Evolutionary conservation across 352 stramenopile genomes (phyloP).

Genomic region (Phytopythium mirpurense): DNA sequence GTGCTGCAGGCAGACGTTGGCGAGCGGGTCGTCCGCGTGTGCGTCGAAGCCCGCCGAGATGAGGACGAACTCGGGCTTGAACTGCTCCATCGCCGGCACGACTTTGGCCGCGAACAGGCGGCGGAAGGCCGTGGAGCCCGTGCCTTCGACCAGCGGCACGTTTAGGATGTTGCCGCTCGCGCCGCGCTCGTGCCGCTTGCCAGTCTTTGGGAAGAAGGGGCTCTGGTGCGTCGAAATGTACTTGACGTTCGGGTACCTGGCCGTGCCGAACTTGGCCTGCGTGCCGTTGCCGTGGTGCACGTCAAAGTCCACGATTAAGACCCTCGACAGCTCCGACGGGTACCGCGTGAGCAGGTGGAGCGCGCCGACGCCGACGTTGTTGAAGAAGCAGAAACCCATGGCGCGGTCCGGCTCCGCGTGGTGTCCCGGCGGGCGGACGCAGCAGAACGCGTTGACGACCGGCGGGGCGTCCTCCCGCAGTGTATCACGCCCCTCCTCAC

Average conservation of each 20-base stretch:
- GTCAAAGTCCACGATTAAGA: slow-evolving; percentile 73
- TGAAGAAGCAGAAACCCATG: slow-evolving; percentile 95
- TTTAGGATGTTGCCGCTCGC: slow-evolving; percentile 39
- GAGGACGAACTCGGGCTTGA: slow-evolving; percentile 79
- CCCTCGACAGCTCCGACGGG: slow-evolving; percentile 22
- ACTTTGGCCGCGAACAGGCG: slow-evolving; percentile 27
- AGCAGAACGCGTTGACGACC: slow-evolving; percentile 85
- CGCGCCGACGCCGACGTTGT: slow-evolving; percentile 93
- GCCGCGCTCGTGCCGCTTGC: slow-evolving; percentile 28
- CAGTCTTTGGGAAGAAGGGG: slow-evolving; percentile 41
- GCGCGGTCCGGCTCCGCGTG: slow-evolving; percentile 40
- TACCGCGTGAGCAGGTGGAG: slow-evolving; percentile 87
- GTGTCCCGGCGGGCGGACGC: slow-evolving; percentile 64
- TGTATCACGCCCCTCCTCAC: no score
- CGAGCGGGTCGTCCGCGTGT: slow-evolving; percentile 38
- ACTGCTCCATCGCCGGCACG: slow-evolving; percentile 33
- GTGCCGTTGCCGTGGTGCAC: slow-evolving; percentile 89
- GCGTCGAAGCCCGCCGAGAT: slow-evolving; percentile 87
- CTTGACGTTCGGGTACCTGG: slow-evolving; percentile 24
- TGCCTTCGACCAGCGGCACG: slow-evolving; percentile 33
- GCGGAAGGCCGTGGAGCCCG: slow-evolving; percentile 26
- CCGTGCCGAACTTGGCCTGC: slow-evolving; percentile 26
- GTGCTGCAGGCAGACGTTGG: slow-evolving; percentile 33
- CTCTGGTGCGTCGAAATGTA: slow-evolving; percentile 59
- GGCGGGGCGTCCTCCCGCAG: slow-evolving; percentile 5